phyloP scores from a whole-genome alignment of 768 basidiomycete genomes.

The Galerina sulciceps region DNA sequence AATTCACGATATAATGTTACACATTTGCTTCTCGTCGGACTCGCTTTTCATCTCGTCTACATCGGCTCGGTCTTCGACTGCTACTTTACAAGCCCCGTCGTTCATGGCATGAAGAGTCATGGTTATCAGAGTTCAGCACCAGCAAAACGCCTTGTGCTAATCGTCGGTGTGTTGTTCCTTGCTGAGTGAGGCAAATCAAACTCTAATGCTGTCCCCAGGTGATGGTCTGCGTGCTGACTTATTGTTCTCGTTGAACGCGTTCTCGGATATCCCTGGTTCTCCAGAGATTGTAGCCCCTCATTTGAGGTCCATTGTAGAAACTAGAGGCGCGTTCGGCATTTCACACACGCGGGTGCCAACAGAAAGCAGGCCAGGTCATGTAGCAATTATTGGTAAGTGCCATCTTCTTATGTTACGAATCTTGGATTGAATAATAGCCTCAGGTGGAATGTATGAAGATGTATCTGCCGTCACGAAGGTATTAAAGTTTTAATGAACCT shows the following conservation, averaged over 20 bases:
- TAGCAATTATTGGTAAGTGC: slow-evolving; percentile 75
- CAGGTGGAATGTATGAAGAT: slow-evolving; percentile 89
- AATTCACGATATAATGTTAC: slow-evolving; percentile 39
- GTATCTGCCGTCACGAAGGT: slow-evolving; percentile 88
- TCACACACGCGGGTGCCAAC: slow-evolving; percentile 89
- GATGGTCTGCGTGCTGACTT: slow-evolving; percentile 87
- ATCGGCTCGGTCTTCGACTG: slow-evolving; percentile 82
- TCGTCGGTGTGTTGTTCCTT: slow-evolving; percentile 60
- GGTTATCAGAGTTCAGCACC: slow-evolving; percentile 44
- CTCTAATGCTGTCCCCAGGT: slow-evolving; percentile 42
- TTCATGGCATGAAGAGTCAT: slow-evolving; percentile 73
- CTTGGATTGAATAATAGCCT: neutral
- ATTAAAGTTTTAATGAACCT: slow-evolving; percentile 20
- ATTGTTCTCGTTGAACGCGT: slow-evolving; percentile 66
- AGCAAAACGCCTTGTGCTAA: slow-evolving; percentile 77
- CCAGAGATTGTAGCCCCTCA: slow-evolving; percentile 74
- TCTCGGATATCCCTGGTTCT: slow-evolving; percentile 52
- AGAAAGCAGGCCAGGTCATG: slow-evolving; percentile 87
- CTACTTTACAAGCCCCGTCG: slow-evolving; percentile 86
- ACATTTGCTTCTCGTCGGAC: slow-evolving; percentile 62
- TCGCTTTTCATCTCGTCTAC: slow-evolving; percentile 76
- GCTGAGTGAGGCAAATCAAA: neutral
- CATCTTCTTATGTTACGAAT: neutral
- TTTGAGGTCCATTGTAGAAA: slow-evolving; percentile 67
- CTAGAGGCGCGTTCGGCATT: slow-evolving; percentile 78